Base-by-base conservation (phyloP, 2,329 filamentous ascomycete species). In the Fusarium buxicola region DNA sequence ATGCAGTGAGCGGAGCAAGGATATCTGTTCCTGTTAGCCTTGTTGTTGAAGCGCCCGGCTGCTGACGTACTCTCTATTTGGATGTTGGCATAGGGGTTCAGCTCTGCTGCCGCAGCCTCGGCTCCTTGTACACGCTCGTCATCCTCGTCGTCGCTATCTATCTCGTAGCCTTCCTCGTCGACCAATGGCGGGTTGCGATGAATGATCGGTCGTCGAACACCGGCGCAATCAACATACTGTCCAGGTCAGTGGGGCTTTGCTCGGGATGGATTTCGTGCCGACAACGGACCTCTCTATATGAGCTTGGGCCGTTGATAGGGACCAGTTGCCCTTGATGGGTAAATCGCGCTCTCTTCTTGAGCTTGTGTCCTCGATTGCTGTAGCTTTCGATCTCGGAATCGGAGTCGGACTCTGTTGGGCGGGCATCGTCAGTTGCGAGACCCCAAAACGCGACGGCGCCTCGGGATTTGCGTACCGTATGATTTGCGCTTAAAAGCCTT, bases 111-210 rank as follows among this genome's bases (percentile, higher is more conserved):
- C 5, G 84, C 78, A 40, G 86, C 81, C 44, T 85, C 79, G 36
- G 87, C 88, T 44, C 89, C 85, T 62, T 84, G 83, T 18, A 86
- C 75, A 54, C 82, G 84, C 36, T 89, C 86, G 51, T 90, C 86
- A 54, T 91, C 86, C 59, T 91, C 88, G 57, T 92, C 89, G 60
- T 89, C 87, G 72, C 86, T 89, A 36, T 92, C 89, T 52, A 92
- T 80, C 62, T 92, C 87, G 72, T 91, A 92, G 62, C 91, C 91
- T 68, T 94, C 91, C 40, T 92, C 87, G 76, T 94, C 91, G 65
- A 91, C 80, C 41, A 91, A 81, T 10, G 86, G 84, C 6, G 90
- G 89, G 68, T 93, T 94, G 65, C 85, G 86, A 74, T 87, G 86
- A 63, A 96, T 87, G 65, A 94, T 92, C 51, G 87, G 82, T 72